Evolutionary conservation across 352 stramenopile species (phyloP).

Genomic region (Phytophthora uliginosa): DNA sequence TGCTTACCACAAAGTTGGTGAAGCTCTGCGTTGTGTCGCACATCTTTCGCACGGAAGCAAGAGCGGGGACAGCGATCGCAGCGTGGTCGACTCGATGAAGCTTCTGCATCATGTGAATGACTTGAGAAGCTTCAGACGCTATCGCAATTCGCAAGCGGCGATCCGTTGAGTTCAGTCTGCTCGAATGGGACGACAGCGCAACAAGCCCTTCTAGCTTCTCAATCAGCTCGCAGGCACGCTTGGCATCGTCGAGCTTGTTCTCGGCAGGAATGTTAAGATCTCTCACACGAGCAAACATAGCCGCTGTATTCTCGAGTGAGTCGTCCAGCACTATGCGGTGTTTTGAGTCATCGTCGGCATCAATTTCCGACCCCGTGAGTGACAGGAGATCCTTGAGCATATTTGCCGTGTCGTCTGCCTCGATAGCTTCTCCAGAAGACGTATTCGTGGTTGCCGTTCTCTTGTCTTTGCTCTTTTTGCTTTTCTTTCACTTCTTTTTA

Average conservation of each 20-base stretch:
- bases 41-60: conserved; percentile 22
- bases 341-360: neutral
- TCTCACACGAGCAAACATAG: conserved; percentile 22
- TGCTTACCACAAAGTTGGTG: conserved; percentile 28
- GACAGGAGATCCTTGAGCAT: conserved; percentile 18
- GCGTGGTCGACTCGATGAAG: conserved; percentile 32
- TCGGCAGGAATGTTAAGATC: conserved; percentile 14
- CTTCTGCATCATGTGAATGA: conserved; percentile 44
- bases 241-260: conserved; percentile 21
- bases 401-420: neutral
- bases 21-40: conserved; percentile 20
- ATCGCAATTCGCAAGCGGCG: conserved; percentile 8
- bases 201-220: conserved; percentile 12
- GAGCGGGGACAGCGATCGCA: neutral
- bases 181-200: conserved; percentile 8
- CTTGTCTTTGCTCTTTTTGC: conserved; percentile 33
- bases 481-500: conserved; percentile 47
- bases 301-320: conserved; percentile 11
- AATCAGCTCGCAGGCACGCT: conserved; percentile 20
- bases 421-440: neutral
- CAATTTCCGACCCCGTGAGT: neutral
- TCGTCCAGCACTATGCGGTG: conserved; percentile 5
- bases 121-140: conserved; percentile 2
- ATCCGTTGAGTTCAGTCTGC: conserved; percentile 21
- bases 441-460: neutral